phyloP scores from a whole-genome alignment of 257 asterid genomes.

The Forsythia suspensa region DNA sequence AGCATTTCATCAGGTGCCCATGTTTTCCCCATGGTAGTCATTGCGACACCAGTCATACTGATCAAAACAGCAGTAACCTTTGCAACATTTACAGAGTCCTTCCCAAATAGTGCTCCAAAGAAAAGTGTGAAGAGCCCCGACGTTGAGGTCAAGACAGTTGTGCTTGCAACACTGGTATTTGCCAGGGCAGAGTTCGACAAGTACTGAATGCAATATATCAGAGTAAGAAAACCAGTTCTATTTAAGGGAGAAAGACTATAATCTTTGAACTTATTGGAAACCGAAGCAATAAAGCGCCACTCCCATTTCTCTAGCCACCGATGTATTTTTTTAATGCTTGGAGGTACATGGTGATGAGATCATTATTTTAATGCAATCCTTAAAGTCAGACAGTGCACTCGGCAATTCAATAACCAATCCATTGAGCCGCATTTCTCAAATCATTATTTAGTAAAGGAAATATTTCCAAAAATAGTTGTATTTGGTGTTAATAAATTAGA shows the following conservation, averaged over 20 bases:
- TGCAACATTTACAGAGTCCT: slow-evolving; percentile 54
- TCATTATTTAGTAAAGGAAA: neutral
- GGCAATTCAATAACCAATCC: neutral
- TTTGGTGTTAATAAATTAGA: neutral
- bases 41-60: slow-evolving; percentile 73
- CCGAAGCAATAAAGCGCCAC: neutral
- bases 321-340: neutral
- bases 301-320: neutral
- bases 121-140: slow-evolving; percentile 81
- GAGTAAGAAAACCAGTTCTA: neutral
- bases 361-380: neutral
- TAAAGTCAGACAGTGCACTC: neutral
- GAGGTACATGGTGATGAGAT: neutral
- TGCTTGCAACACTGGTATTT: slow-evolving; percentile 81
- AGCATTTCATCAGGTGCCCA: slow-evolving; percentile 75
- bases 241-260: neutral
- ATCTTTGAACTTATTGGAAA: neutral
- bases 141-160: slow-evolving; percentile 77
- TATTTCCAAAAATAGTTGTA: neutral
- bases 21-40: slow-evolving; percentile 78
- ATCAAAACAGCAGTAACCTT: slow-evolving; percentile 61
- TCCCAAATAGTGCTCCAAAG: slow-evolving; percentile 64
- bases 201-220: slow-evolving; percentile 51
- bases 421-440: neutral
- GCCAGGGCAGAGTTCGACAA: slow-evolving; percentile 77